Evolutionary conservation across 2,329 filamentous ascomycete genomes (phyloP).

Genomic region (Colletotrichum sp.): DNA sequence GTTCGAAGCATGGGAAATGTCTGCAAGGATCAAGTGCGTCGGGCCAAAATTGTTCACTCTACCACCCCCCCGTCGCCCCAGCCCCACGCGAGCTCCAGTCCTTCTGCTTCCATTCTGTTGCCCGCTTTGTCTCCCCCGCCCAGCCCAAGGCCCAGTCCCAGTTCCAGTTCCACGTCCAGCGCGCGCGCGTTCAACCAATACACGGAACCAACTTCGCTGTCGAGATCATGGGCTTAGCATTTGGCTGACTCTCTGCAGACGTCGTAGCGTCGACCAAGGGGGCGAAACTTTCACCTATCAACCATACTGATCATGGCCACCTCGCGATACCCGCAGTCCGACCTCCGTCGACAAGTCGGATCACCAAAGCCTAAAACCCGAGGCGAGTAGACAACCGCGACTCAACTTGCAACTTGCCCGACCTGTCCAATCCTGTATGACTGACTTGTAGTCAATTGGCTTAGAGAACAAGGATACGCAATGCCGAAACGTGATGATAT

Average conservation of each 20-base stretch:
- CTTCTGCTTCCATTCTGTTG: constrained; percentile 11
- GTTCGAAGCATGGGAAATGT: constrained; percentile 54
- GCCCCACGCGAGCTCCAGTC: constrained; percentile 22
- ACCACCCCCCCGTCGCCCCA: constrained; percentile 6
- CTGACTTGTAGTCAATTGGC: constrained; percentile 22
- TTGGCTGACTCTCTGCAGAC: constrained; percentile 32
- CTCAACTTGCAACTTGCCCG: constrained; percentile 15
- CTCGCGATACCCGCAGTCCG: constrained; percentile 48
- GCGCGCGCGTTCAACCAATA: constrained; percentile 11
- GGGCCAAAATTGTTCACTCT: neutral
- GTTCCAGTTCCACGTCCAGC: neutral
- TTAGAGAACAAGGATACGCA: constrained; percentile 85
- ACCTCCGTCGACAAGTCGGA: constrained; percentile 56
- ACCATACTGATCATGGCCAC: constrained; percentile 46
- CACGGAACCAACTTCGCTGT: constrained; percentile 1
- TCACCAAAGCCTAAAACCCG: constrained; percentile 62
- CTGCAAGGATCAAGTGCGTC: constrained; percentile 48
- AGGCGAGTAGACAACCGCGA: constrained; percentile 42
- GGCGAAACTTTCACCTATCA: constrained; percentile 27
- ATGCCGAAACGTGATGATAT: constrained; percentile 92
- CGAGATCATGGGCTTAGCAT: constrained; percentile 14
- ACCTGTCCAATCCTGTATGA: neutral
- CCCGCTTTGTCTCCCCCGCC: constrained; percentile 21
- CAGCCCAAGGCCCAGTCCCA: neutral
- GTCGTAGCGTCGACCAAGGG: constrained; percentile 46